Percentiles rank a stretch among this genome's conserved stretches.
These are phyloP conservation scores for Prunus dulcis DNA, from an alignment of 306 rosid genomes.

Conservation along the genomic window DNA sequence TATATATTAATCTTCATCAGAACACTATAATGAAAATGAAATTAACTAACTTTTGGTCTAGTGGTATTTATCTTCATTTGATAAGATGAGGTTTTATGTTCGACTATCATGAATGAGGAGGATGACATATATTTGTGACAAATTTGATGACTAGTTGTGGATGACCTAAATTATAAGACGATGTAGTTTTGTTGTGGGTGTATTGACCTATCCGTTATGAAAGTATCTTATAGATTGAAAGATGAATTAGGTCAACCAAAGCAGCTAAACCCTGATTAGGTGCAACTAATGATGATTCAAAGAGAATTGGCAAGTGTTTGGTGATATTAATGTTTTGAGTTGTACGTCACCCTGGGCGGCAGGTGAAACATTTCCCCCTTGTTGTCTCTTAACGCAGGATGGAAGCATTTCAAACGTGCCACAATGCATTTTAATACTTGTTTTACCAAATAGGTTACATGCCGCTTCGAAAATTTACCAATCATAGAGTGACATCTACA, in stretches of 20 bases:
- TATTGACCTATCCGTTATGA: too few species aligned
- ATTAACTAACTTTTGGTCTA: too few species aligned
- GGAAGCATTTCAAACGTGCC: conserved; percentile 35
- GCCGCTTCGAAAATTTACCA: neutral
- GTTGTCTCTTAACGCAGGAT: conserved; percentile 1
- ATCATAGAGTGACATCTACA: neutral
- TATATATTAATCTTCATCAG: neutral
- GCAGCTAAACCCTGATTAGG: conserved; percentile 35
- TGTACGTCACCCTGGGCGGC: conserved; percentile 24
- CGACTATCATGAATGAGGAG: too few species aligned
- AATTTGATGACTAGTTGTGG: too few species aligned
- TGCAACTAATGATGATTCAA: conserved; percentile 22
- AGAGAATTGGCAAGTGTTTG: conserved; percentile 21
- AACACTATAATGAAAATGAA: neutral
- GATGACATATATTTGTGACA: too few species aligned
- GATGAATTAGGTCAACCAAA: conserved; percentile 34
- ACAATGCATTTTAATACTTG: neutral
- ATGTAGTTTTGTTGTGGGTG: too few species aligned
- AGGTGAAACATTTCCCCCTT: conserved; percentile 21
- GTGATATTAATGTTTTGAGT: conserved; percentile 20
- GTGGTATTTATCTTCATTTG: too few species aligned
- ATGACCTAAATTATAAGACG: too few species aligned
- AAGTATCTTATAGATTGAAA: neutral
- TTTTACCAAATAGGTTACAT: neutral
- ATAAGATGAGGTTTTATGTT: too few species aligned